Evolutionary conservation across 116 monocot species (phyloP).

Genomic region (Zostera marina): DNA sequence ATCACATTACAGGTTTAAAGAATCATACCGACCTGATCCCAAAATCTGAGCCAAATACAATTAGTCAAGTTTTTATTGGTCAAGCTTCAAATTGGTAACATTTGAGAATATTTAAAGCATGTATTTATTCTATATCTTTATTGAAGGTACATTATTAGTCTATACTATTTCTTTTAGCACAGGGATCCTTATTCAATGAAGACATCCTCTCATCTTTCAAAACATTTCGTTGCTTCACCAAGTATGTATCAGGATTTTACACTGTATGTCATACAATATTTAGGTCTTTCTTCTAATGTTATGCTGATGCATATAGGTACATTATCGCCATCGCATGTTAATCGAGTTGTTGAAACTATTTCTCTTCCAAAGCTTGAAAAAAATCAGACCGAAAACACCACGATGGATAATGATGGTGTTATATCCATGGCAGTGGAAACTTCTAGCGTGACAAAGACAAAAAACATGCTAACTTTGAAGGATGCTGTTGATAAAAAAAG

Average conservation of each 20-base stretch:
- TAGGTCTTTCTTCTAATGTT: background rate
- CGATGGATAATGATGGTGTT: too few species aligned
- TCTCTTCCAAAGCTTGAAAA: conserved; percentile 3
- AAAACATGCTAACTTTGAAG: too few species aligned
- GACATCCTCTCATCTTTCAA: conserved; percentile 7
- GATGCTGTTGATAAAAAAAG: too few species aligned
- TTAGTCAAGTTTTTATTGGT: background rate
- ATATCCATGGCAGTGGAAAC: too few species aligned
- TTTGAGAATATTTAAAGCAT: background rate
- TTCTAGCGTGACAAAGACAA: too few species aligned
- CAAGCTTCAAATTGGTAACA: conserved; percentile 12
- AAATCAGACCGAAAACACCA: too few species aligned
- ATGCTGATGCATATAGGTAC: conserved; percentile 1
- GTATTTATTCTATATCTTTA: background rate
- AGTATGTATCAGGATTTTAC: background rate
- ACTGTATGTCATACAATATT: background rate
- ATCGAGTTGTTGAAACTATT: conserved; percentile 3
- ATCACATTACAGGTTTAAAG: background rate
- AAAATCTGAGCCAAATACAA: conserved; percentile 1
- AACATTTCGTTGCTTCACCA: background rate
- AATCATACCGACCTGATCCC: background rate
- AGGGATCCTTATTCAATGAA: conserved; percentile 14
- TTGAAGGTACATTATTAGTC: background rate
- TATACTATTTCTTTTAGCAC: background rate
- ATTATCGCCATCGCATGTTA: background rate